A percentile compares a stretch with the other conserved stretches of the same genome.
These are phyloP conservation scores for Ogataea parapolymorpha DNA, from an alignment of 805 yeast species.

Conservation along the genomic window DNA sequence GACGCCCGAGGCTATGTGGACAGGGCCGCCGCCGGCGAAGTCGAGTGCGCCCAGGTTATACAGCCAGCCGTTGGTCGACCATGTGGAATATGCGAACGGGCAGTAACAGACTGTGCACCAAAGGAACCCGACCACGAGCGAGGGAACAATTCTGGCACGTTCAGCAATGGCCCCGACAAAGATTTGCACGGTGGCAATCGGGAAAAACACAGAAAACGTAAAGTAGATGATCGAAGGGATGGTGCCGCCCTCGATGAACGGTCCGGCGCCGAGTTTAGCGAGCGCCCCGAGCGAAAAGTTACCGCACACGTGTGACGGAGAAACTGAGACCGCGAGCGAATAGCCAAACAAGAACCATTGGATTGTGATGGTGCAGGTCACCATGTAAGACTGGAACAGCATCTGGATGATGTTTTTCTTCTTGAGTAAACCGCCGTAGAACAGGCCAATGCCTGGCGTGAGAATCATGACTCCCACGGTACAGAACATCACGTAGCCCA, in stretches of 20 bases:
- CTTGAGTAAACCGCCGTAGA: constrained; percentile 41
- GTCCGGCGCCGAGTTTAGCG: constrained; percentile 37
- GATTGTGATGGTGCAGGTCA: constrained; percentile 36
- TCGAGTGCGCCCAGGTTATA: constrained; percentile 42
- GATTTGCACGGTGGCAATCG: constrained; percentile 48
- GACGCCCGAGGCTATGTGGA: constrained; percentile 43
- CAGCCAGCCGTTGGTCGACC: constrained; percentile 46
- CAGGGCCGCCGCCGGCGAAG: constrained; percentile 51
- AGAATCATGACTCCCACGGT: constrained; percentile 47
- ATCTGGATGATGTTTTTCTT: constrained; percentile 43
- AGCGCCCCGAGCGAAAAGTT: constrained; percentile 40
- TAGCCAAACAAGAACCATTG: constrained; percentile 47
- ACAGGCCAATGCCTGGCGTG: constrained; percentile 44
- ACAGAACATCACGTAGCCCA: constrained; percentile 47
- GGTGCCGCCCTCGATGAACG: constrained; percentile 42
- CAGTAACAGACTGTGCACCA: constrained; percentile 45
- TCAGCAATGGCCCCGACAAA: constrained; percentile 45
- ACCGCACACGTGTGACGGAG: constrained; percentile 33
- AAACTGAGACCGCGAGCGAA: constrained; percentile 39
- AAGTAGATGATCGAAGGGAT: constrained; percentile 46
- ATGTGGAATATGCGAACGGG: constrained; percentile 45
- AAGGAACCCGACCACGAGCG: constrained; percentile 37
- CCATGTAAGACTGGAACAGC: constrained; percentile 43
- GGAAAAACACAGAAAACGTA: constrained; percentile 43
- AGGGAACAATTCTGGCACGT: constrained; percentile 41